Percentiles rank a stretch among this genome's conserved stretches.
Evolutionary conservation across 2,329 filamentous ascomycete genomes (phyloP).

Genomic region (Exophiala calicioides): DNA sequence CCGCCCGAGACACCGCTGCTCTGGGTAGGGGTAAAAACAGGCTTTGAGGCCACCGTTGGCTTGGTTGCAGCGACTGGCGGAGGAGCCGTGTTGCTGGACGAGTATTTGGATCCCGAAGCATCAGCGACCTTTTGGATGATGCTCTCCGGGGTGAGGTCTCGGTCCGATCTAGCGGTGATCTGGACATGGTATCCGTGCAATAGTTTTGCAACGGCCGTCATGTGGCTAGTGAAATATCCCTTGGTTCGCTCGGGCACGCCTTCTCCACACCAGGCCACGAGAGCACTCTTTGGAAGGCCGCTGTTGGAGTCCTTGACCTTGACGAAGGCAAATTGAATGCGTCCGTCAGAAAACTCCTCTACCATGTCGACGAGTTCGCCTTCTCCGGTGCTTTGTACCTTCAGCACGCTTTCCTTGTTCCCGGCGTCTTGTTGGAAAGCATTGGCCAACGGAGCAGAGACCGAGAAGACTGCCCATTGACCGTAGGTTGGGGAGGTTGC

Average conservation of each 20-base stretch:
- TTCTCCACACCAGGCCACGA: conserved; percentile 96
- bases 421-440: conserved; percentile 82
- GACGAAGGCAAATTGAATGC: conserved; percentile 94
- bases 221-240: conserved; percentile 95
- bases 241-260: conserved; percentile 98
- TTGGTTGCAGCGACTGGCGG: conserved; percentile 55
- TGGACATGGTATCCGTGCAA: conserved; percentile 97
- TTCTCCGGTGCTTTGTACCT: conserved; percentile 91
- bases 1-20: conserved; percentile 53
- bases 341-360: conserved; percentile 95
- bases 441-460: conserved; percentile 86
- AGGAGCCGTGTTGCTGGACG: conserved; percentile 63
- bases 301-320: conserved; percentile 97
- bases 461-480: conserved; percentile 92
- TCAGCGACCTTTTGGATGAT: conserved; percentile 94
- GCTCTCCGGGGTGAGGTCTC: conserved; percentile 79
- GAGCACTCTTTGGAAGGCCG: conserved; percentile 81
- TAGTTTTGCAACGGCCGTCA: conserved; percentile 84
- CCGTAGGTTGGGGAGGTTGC: conserved; percentile 76
- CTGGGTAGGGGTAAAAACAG: conserved; percentile 81
- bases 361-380: conserved; percentile 86
- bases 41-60: conserved; percentile 75
- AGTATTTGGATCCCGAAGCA: conserved; percentile 93
- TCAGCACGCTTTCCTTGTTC: conserved; percentile 89
- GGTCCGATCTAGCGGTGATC: conserved; percentile 89